These are phyloP conservation scores for Rusavskia elegans DNA, from an alignment of 495 filamentous ascomycete species.

Conservation along the genomic window DNA sequence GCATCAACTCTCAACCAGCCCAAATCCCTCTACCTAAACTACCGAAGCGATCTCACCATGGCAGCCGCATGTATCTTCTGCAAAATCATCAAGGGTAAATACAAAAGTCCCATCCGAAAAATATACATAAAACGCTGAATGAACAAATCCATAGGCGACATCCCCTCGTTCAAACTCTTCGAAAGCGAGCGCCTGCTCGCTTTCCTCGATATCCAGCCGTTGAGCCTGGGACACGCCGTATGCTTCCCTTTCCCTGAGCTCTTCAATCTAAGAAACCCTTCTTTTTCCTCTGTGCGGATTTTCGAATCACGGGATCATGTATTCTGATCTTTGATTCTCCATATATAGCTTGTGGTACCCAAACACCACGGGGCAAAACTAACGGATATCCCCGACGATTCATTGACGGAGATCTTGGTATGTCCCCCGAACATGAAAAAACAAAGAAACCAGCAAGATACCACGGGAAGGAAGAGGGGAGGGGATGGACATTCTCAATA, in stretches of 20 bases:
- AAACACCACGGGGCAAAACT: constrained; percentile 91
- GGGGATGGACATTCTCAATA: no score
- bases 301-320: no score
- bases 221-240: constrained; percentile 72
- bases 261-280: no score
- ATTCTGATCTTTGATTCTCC: background rate
- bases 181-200: constrained; percentile 87
- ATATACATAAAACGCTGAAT: background rate
- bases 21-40: background rate
- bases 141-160: constrained; percentile 47
- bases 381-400: constrained; percentile 82
- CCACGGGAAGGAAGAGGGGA: no score
- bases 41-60: constrained; percentile 3
- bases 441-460: no score
- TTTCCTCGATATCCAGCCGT: constrained; percentile 89
- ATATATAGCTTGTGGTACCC: constrained; percentile 74
- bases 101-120: background rate
- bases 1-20: no score
- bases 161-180: constrained; percentile 88
- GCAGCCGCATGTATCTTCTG: constrained; percentile 82
- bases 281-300: constrained; percentile 1
- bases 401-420: constrained; percentile 70
- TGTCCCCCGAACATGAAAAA: no score
- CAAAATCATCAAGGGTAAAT: constrained; percentile 85
- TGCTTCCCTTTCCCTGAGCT: constrained; percentile 3